Conservation (phyloP, 2,329 filamentous ascomycete species). For the Mycocentrospora acerina region DNA sequence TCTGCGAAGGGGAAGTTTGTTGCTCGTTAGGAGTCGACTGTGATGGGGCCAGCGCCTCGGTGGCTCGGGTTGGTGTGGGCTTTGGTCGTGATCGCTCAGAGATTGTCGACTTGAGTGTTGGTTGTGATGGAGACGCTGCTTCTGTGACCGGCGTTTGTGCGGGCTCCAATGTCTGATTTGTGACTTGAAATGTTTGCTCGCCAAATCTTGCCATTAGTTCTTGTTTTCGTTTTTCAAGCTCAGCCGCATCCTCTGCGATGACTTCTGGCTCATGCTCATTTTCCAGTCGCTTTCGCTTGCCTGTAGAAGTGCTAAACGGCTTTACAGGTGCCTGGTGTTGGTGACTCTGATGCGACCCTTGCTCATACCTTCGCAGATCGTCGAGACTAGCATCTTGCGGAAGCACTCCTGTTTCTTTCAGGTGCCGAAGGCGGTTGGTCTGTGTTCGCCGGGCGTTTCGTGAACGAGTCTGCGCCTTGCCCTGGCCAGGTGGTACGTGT, state of each 20-base stretch:
- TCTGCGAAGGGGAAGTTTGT: too few relatives aligned
- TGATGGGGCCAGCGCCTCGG: constrained; percentile 10
- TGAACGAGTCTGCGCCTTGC: constrained; percentile 53
- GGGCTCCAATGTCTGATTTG: constrained; percentile 3
- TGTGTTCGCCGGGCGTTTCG: constrained; percentile 59
- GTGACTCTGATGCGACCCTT: constrained; percentile 21
- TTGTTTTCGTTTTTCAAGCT: constrained; percentile 23
- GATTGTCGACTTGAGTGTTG: not conserved
- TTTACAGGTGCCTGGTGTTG: constrained; percentile 1
- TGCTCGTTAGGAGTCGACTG: too few relatives aligned
- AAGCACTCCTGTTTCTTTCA: constrained; percentile 58
- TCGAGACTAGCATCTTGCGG: constrained; percentile 52
- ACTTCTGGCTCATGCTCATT: constrained; percentile 15
- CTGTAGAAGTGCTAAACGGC: constrained; percentile 10
- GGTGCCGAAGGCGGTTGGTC: constrained; percentile 50
- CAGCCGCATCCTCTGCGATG: constrained; percentile 10
- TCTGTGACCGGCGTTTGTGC: not conserved
- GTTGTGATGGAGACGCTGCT: not conserved
- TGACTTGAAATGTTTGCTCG: constrained; percentile 1
- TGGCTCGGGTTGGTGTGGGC: too few relatives aligned
- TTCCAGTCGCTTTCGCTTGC: constrained; percentile 28
- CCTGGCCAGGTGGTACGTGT: constrained; percentile 49
- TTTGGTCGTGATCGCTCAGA: not conserved
- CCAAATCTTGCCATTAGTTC: constrained; percentile 25
- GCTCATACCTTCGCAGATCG: constrained; percentile 53